Evolutionary conservation across 2,329 filamentous ascomycete genomes (phyloP), one percentile per base, ranked within the genome.

Genomic region (Juglanconis sp.): DNA sequence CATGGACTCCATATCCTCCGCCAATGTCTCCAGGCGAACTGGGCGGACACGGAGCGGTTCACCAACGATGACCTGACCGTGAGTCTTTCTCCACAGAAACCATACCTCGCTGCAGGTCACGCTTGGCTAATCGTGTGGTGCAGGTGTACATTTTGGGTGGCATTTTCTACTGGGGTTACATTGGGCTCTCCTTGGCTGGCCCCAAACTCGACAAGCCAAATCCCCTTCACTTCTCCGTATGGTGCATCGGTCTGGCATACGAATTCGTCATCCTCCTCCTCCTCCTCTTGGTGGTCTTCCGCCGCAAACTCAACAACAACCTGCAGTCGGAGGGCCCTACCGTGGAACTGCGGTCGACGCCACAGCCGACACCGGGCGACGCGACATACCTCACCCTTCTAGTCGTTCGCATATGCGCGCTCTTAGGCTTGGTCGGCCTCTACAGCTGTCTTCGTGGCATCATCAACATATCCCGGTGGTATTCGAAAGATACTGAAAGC

Each of bases 91-190:
- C 34, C 49, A n/a, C 42, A 30, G 13, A 35, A 32, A 38, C 6
- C 34, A 35, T 48, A 34, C 53, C 49, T 32, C 17, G 32, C 47
- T 15, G 35, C 53, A 36, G 38, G 24, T 49, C 50, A 38, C 40
- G 24, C 11, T 17, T 15, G 52, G 17, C 57, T 61, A 52, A 57
- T 48, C 38, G 50, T 4, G 13, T 11, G 17, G 32, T 55, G 48
- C 47, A 96, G 92, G 88, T 96, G 70, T 96, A 96, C 74, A 80
- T 96, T 64, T 84, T 91, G 59, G 91, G 89, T 57, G 89, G 91
- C 49, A 89, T 92, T 66, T 96, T 96, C 79, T 86, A 95, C 65
- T 95, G 96, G 77, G 83, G 90, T 53, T 87, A 96, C 66, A 84
- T 96, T 66, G 82, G 96, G 66, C 89, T 97, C 69, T 92, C 92